Base-by-base conservation (phyloP, 2,329 filamentous ascomycete genomes). In the Hymenoscyphus infarciens region DNA sequence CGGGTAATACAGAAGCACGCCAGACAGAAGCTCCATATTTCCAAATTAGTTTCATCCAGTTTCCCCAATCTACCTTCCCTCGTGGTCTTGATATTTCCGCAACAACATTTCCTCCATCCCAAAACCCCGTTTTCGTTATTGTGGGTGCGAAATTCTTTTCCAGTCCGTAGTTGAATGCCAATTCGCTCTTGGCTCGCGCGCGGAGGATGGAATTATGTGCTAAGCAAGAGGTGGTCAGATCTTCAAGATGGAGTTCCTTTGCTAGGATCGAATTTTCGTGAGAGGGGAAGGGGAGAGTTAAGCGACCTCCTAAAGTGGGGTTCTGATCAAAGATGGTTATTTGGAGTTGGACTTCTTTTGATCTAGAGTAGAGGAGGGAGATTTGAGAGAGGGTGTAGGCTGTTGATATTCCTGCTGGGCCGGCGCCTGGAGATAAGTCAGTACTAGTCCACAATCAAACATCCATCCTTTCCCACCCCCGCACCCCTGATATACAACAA, bases 241-340 rank as follows among this genome's bases (percentile, higher is more conserved):
- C 64, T 38, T 62, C 61, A n/a, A 60, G 39, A 27, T 60, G 63
- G 19, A 61, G 29, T 45, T 61, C 35, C 13, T 56, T 31, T 25
- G 11, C 15, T 3, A 56, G 52, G 2, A n/a, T 53, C 25, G 29
- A n/a, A 38, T 16, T 27, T 7, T 5, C 6, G 35, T 1, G n/a
- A 27, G 25, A 27, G 13, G 39, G 10, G 22, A 10, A 29, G 6
- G 63, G 57, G 15, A 60, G 22, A 19, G 42, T 25, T 27, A 67
- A 56, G 16, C 65, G 39, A 16, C 65, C 65, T 22, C 65, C 65
- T n/a, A 67, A 38, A 2, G 15, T 13, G 13, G 56, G 1, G 33
- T 56, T 60, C 6, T 59, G 45, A n/a, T 67, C 63, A 27, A 65
- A 60, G 38, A 67, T 16, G 1, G 63, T 63, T 16, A 67, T 58